Conservation (phyloP, 2,329 filamentous ascomycete species). For the Cordyceps javanica region DNA sequence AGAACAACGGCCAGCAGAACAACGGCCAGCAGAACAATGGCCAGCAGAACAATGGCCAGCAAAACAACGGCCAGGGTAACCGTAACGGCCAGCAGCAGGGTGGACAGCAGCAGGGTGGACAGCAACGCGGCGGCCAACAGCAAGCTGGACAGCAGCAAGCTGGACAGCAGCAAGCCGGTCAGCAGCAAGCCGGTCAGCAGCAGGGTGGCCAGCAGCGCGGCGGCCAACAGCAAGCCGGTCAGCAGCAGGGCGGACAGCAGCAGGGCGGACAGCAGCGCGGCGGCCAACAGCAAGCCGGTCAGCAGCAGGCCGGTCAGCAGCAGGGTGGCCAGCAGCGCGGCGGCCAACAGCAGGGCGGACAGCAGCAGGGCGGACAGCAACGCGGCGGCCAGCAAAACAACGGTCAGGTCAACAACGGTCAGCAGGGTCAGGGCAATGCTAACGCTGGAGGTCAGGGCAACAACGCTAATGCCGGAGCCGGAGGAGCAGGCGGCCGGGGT, state of each 20-base stretch:
- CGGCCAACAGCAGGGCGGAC: background rate
- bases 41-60: too few species aligned
- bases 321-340: background rate
- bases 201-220: slow-evolving; percentile 1
- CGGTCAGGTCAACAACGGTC: background rate
- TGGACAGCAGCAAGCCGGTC: slow-evolving; percentile 3
- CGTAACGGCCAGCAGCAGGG: slow-evolving; percentile 13
- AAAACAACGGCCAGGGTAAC: background rate
- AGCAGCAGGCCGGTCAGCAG: background rate
- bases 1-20: slow-evolving; percentile 14
- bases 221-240: background rate
- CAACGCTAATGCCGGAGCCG: background rate
- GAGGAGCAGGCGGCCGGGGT: slow-evolving; percentile 17
- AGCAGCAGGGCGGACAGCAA: slow-evolving; percentile 1
- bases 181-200: background rate
- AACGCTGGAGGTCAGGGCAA: background rate
- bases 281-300: background rate
- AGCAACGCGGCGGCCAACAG: slow-evolving; percentile 6
- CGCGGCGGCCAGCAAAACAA: slow-evolving; percentile 6
- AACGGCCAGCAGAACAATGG: slow-evolving; percentile 8
- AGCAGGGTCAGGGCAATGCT: background rate
- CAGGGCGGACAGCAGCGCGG: background rate
- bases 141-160: background rate
- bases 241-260: slow-evolving; percentile 10
- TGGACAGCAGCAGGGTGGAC: slow-evolving; percentile 12